Evolutionary conservation across 352 stramenopile species (phyloP).

Genomic region (Salisapilia sapeloensis): DNA sequence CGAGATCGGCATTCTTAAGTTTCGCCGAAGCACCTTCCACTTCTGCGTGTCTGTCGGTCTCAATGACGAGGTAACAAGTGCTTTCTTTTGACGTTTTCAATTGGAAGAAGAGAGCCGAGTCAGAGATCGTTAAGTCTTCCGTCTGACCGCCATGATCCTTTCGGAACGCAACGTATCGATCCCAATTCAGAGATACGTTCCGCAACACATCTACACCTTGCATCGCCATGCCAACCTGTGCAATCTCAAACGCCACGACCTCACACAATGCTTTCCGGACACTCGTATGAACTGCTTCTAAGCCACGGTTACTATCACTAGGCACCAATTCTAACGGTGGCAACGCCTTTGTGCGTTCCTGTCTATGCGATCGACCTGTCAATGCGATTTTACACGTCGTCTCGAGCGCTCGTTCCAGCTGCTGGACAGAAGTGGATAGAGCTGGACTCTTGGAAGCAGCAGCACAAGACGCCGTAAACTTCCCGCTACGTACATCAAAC

Average conservation of each 20-base stretch:
- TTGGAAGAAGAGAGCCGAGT: constrained; percentile 69
- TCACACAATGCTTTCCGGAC: constrained; percentile 61
- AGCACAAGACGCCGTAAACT: constrained; percentile 51
- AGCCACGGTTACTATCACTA: constrained; percentile 50
- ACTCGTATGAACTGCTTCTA: constrained; percentile 47
- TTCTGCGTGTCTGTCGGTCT: constrained; percentile 73
- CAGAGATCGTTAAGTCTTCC: constrained; percentile 69
- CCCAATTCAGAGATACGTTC: constrained; percentile 69
- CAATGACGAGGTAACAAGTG: constrained; percentile 69
- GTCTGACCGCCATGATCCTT: constrained; percentile 61
- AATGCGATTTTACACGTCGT: constrained; percentile 70
- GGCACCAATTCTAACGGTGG: constrained; percentile 54
- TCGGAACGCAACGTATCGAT: constrained; percentile 70
- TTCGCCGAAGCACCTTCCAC: constrained; percentile 33
- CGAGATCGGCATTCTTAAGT: constrained; percentile 31
- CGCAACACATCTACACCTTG: constrained; percentile 70
- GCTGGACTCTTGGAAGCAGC: constrained; percentile 37
- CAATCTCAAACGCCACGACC: constrained; percentile 71
- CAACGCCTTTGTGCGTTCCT: constrained; percentile 37
- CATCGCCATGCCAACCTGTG: constrained; percentile 50
- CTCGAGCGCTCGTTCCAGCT: constrained; percentile 57
- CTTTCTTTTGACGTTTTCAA: constrained; percentile 72
- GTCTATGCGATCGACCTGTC: constrained; percentile 26
- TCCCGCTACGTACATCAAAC: constrained; percentile 61
- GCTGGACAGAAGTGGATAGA: constrained; percentile 26